Base-by-base conservation (phyloP, 148 eudicot species). In the Nyssa sinensis region DNA sequence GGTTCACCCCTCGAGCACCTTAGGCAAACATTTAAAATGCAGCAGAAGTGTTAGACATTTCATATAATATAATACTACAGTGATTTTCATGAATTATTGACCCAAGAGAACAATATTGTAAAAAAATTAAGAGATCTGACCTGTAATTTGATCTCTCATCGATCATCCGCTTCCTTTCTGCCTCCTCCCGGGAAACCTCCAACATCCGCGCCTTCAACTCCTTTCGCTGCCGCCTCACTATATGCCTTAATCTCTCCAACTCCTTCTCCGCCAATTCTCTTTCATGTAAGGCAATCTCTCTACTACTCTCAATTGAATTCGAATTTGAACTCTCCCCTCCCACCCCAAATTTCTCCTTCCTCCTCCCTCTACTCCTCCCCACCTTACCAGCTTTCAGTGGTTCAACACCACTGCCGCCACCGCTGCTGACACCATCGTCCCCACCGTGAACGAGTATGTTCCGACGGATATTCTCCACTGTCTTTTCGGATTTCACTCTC, bases 401-500 rank as follows among this genome's bases (percentile, higher is more conserved):
- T 25, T 11, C 80, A 47, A 5, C 66, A 32, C 35, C 59, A 31
- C 30, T 41, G 3, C 71, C n/a, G 1, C 41, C 76, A 23, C 51
- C 76, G 27, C 75, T 80, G 9, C 74, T 78, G 24, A 62, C 72
- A 9, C 68, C 71, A 0, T 81, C 84, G 6, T 51, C 81, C 4
- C 70, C 84, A 1, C 91, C 94, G 21, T 92, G 96, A 14, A 95
- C 96, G 0, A 87, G 74, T 35, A 95, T 87, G 73, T 95, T 95
- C 79, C 97, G 72, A 32, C 97, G 86, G 32, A 95, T 90, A 70
- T 80, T 87, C 74, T 89, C 92, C 61, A 80, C 97, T 14, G 97
- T 95, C 80, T 91, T 92, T 88, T 95, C 99, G 73, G 99, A 95
- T 73, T 89, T 93, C 75, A 93, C 97, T 69, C 99, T 83, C 75